Evolutionary conservation across 1,284 basidiomycete genomes (phyloP).

Genomic region (Ceratobasidium sp.): DNA sequence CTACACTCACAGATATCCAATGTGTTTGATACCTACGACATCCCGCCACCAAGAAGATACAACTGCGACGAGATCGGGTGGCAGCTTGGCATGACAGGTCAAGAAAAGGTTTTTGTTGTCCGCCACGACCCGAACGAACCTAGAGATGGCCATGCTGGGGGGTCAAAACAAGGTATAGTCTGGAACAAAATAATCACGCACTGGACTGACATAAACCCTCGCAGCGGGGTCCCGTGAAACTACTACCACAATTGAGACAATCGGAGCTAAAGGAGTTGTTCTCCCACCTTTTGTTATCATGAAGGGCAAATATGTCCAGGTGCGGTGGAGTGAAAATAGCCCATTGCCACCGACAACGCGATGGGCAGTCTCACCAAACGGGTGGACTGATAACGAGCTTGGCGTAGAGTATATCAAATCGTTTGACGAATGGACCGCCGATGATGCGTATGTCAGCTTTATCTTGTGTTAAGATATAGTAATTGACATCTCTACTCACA

Average conservation of each 20-base stretch:
- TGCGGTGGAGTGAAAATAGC: slow-evolving; percentile 1
- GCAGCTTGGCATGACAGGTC: slow-evolving; percentile 9
- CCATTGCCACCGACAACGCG: not conserved
- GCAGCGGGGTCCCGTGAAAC: slow-evolving; percentile 22
- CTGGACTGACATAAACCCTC: not conserved
- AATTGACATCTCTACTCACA: not conserved
- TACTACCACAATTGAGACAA: slow-evolving; percentile 2
- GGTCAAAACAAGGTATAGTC: slow-evolving; percentile 52
- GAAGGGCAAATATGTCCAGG: slow-evolving; percentile 30
- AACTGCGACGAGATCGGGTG: slow-evolving; percentile 10
- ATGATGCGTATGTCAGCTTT: not conserved
- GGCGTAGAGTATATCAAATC: slow-evolving; percentile 47
- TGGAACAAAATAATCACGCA: slow-evolving; percentile 45
- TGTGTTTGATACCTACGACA: not conserved
- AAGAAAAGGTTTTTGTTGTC: slow-evolving; percentile 9
- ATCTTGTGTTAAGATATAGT: not conserved
- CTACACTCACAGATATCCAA: not conserved
- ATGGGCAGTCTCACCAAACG: slow-evolving; percentile 56
- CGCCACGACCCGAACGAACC: not conserved
- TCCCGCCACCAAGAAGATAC: not conserved
- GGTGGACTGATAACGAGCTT: slow-evolving; percentile 61
- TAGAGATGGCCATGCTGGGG: slow-evolving; percentile 10
- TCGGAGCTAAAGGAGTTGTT: slow-evolving; percentile 7
- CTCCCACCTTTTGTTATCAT: slow-evolving; percentile 24
- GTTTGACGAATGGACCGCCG: slow-evolving; percentile 28